A percentile compares a stretch with the other conserved stretches of the same genome.
Conservation (phyloP, 2,329 filamentous ascomycete genomes). For the Curvularia sp. region DNA sequence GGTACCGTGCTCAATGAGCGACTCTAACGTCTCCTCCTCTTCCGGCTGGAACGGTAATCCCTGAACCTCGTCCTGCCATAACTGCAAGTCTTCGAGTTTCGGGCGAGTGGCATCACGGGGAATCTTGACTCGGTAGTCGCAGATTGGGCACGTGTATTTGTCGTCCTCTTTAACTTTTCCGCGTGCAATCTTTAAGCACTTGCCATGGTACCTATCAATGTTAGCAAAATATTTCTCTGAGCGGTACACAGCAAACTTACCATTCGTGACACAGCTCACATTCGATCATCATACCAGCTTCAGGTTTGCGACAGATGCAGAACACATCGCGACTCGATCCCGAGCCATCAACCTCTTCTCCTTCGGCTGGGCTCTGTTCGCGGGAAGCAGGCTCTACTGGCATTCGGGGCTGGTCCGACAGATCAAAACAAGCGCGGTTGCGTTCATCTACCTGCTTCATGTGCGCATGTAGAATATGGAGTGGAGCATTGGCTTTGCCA, state of each 20-base stretch:
- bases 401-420: conserved; percentile 83
- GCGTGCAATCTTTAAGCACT: conserved; percentile 95
- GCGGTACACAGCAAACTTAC: conserved; percentile 60
- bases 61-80: conserved; percentile 83
- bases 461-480: conserved; percentile 93
- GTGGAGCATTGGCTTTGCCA: conserved; percentile 94
- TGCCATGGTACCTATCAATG: conserved; percentile 85
- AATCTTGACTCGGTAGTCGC: conserved; percentile 96
- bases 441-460: conserved; percentile 92
- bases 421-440: conserved; percentile 90
- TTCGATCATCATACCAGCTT: conserved; percentile 99
- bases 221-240: conserved; percentile 31
- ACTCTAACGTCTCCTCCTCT: conserved; percentile 84
- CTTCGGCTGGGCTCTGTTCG: conserved; percentile 70
- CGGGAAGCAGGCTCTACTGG: conserved; percentile 92
- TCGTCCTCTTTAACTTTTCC: conserved; percentile 99
- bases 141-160: conserved; percentile 97
- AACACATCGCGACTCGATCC: conserved; percentile 78
- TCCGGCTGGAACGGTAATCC: conserved; percentile 91
- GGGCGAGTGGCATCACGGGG: conserved; percentile 94
- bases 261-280: conserved; percentile 98
- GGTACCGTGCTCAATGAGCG: conserved; percentile 84
- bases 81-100: conserved; percentile 86
- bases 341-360: conserved; percentile 54
- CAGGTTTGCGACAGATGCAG: conserved; percentile 91